Evolutionary conservation across 345 rosid species (phyloP).

Genomic region (Bretschneidera sinensis): DNA sequence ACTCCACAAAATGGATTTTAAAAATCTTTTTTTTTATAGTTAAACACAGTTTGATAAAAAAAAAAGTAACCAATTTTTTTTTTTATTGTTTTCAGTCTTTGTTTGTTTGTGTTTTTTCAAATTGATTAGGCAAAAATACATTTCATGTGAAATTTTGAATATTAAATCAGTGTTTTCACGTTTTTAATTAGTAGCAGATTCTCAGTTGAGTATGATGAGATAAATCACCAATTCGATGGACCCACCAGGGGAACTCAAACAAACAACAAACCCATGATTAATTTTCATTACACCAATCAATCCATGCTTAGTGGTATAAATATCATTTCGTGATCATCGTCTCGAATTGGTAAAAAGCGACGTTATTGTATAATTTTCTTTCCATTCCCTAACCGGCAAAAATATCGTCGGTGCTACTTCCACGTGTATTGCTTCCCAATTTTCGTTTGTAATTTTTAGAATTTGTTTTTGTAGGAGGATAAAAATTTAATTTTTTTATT

Average conservation of each 20-base stretch:
- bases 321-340: conserved; percentile 19
- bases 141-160: neutral
- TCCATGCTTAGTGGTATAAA: neutral
- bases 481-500: too few species aligned
- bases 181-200: too few species aligned
- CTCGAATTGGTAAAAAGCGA: conserved; percentile 11
- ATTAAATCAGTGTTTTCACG: neutral
- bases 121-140: too few species aligned
- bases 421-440: too few species aligned
- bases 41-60: too few species aligned
- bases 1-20: too few species aligned
- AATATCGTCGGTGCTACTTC: conserved; percentile 17
- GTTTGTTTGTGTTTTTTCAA: too few species aligned
- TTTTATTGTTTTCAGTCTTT: too few species aligned
- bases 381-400: neutral
- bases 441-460: too few species aligned
- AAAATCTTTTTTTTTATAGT: too few species aligned
- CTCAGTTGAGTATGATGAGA: neutral
- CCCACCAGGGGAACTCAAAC: neutral
- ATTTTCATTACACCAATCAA: conserved; percentile 15
- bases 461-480: too few species aligned
- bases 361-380: conserved; percentile 17
- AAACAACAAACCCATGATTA: conserved; percentile 2
- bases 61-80: too few species aligned
- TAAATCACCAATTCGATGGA: neutral